phyloP scores from a whole-genome alignment of 2,329 filamentous ascomycete species.

The Cladophialophora psammophila region DNA sequence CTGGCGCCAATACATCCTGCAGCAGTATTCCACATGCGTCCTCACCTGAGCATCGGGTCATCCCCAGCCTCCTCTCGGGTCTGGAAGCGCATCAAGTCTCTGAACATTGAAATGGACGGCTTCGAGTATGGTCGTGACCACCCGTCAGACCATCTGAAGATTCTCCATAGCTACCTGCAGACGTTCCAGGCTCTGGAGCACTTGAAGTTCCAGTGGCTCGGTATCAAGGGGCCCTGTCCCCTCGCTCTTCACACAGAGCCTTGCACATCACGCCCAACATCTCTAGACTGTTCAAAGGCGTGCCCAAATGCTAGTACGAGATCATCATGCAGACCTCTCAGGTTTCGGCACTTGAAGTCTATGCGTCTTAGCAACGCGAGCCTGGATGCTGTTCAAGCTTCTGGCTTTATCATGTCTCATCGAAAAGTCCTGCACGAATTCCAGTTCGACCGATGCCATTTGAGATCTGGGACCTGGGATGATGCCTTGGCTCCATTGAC shows the following conservation, averaged over 20 bases:
- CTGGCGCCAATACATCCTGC: constrained; percentile 76
- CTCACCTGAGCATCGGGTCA: constrained; percentile 75
- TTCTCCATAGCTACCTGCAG: constrained; percentile 81
- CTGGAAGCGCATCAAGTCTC: constrained; percentile 78
- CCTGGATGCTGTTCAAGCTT: constrained; percentile 75
- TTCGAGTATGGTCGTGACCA: constrained; percentile 70
- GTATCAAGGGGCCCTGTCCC: constrained; percentile 75
- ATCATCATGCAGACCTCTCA: constrained; percentile 61
- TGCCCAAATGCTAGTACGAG: constrained; percentile 48
- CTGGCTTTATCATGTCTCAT: constrained; percentile 72
- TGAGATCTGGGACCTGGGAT: constrained; percentile 79
- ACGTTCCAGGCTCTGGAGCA: constrained; percentile 72
- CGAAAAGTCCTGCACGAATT: constrained; percentile 74
- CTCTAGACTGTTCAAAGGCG: constrained; percentile 44
- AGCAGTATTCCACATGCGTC: constrained; percentile 78
- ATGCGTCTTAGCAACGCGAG: constrained; percentile 76
- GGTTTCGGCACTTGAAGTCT: constrained; percentile 71
- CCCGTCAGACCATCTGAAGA: constrained; percentile 74
- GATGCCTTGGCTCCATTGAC: constrained; percentile 78
- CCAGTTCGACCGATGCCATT: constrained; percentile 77
- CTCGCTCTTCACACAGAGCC: constrained; percentile 74
- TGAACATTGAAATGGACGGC: constrained; percentile 75
- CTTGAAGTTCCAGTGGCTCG: constrained; percentile 79
- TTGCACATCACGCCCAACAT: constrained; percentile 63
- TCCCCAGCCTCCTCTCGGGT: constrained; percentile 73